phyloP scores from a whole-genome alignment of 2,329 filamentous ascomycete genomes.

The Dryadomyces sulphureus region DNA sequence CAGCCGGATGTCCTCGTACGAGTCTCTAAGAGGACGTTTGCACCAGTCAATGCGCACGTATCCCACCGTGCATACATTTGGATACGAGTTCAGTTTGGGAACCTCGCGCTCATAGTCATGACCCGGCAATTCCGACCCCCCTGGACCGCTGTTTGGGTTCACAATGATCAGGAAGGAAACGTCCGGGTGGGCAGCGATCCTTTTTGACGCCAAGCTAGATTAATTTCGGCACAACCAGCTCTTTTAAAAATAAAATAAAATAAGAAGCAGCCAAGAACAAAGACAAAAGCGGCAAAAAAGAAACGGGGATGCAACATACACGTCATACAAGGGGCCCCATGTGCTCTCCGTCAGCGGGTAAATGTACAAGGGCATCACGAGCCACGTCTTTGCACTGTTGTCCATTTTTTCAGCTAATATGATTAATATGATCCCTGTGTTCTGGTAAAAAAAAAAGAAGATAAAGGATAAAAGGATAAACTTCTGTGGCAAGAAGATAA shows the following conservation, averaged over 20 bases:
- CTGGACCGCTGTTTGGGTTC: slow-evolving; percentile 5
- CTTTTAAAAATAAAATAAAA: not conserved
- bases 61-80: slow-evolving; percentile 8
- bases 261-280: not conserved
- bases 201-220: not conserved
- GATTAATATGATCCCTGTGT: too few relatives aligned
- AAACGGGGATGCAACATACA: not conserved
- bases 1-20: slow-evolving; percentile 3
- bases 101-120: slow-evolving; percentile 8
- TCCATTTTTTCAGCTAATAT: not conserved
- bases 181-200: slow-evolving; percentile 1
- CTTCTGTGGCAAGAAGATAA: not conserved
- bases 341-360: slow-evolving; percentile 2
- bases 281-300: not conserved
- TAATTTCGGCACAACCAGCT: not conserved
- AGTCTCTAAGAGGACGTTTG: slow-evolving; percentile 1
- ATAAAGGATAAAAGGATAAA: not conserved
- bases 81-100: slow-evolving; percentile 7
- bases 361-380: slow-evolving; percentile 6
- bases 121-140: not conserved
- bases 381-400: not conserved
- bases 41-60: slow-evolving; percentile 8
- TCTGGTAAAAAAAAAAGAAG: not conserved
- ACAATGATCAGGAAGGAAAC: slow-evolving; percentile 1
- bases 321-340: slow-evolving; percentile 5